These are phyloP conservation scores for Paxillus rubicundulus DNA, from an alignment of 768 basidiomycete genomes.

Conservation along the genomic window DNA sequence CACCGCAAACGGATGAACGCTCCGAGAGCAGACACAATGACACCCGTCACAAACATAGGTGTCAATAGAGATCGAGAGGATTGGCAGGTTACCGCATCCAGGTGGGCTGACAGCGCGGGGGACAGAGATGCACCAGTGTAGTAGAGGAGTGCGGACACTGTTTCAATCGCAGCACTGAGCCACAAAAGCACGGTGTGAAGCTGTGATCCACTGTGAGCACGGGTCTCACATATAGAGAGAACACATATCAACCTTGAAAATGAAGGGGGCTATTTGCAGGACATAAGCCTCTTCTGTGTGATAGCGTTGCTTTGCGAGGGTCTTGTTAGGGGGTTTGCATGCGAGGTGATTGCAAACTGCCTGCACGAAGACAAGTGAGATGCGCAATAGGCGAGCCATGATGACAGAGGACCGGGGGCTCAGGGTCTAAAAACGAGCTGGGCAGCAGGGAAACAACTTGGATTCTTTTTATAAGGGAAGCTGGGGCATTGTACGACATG, in stretches of 20 bases:
- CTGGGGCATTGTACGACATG: neutral
- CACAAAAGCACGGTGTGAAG: conserved; percentile 50
- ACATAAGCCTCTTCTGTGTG: conserved; percentile 51
- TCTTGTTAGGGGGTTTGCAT: conserved; percentile 57
- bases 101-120: conserved; percentile 32
- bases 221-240: neutral
- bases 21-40: conserved; percentile 42
- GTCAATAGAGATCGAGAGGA: conserved; percentile 31
- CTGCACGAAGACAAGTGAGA: conserved; percentile 47
- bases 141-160: conserved; percentile 39
- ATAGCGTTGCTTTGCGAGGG: conserved; percentile 47
- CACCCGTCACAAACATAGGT: conserved; percentile 45
- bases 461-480: conserved; percentile 18
- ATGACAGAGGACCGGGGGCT: neutral
- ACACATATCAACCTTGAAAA: conserved; percentile 46
- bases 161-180: conserved; percentile 49
- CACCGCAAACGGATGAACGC: conserved; percentile 51
- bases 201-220: conserved; percentile 27
- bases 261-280: conserved; percentile 52
- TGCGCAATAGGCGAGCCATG: conserved; percentile 49
- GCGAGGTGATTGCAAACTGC: conserved; percentile 51
- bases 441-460: neutral
- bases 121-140: conserved; percentile 29
- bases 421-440: neutral
- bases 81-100: conserved; percentile 35